Evolutionary conservation across 129 eudicot genomes (phyloP), one percentile per base, ranked within the genome.

Genomic region (Escallonia herrerae): DNA sequence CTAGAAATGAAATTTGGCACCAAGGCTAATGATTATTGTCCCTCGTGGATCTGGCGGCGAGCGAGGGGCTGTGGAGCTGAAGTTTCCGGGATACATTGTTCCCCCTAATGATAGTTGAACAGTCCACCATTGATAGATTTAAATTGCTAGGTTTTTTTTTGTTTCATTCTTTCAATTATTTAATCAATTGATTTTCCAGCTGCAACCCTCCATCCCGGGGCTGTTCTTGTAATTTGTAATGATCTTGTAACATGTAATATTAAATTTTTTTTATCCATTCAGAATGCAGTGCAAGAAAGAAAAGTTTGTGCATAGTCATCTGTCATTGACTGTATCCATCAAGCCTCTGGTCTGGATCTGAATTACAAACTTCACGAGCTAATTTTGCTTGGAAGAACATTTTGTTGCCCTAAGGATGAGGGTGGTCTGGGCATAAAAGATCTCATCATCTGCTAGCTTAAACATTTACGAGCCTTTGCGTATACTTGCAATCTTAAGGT

Each of bases 101-200:
- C 68, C 40, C 70, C 65, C 15, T 44, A 65, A 74, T 48, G 33
- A 58, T 77, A 45, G 68, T 74, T 79, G 66, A 45, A 51, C 43
- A 43, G 57, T 53, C 56, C 50, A 54, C 56, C 65, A 63, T 71
- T 72, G 79, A 66, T 74, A 37, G 59, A 63, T 68, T 45, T 66
- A 51, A 55, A 22, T 60, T 66, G 61, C 50, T 67, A 83, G 76
- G 60, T 43, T 71, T 78, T 57, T 46, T 9, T 65, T 65, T 67
- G 56, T 64, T 68, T 67, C 62, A 49, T 74, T 74, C 51, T 61
- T 68, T 8, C 51, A 11, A 56, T 47, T 49, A 77, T 75, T 82
- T 70, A 68, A 82, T 79, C 69, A 59, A 66, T 86, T 82, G 79
- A 65, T 84, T 83, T 67, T 72, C 71, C 60, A 62, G 74, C 74